These are phyloP conservation scores for Apophysomyces trapeziformis DNA, from an alignment of 371 early-diverging fungal species.

Conservation along the genomic window DNA sequence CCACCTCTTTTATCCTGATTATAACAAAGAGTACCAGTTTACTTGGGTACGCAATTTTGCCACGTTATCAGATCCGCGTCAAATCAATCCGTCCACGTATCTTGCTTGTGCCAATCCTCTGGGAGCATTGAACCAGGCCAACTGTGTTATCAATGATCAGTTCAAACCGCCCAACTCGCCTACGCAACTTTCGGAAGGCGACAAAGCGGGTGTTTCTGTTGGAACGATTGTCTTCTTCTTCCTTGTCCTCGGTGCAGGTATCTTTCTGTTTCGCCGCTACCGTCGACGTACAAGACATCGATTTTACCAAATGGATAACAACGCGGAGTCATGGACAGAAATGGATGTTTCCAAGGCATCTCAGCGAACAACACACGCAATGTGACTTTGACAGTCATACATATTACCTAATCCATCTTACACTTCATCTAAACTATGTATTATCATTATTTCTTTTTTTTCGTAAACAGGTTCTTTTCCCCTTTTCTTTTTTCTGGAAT, in stretches of 20 bases:
- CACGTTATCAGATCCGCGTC: neutral
- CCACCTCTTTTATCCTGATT: conserved; percentile 11
- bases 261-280: conserved; percentile 22
- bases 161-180: neutral
- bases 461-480: no score
- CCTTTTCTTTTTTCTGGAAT: no score
- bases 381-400: neutral
- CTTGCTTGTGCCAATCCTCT: neutral
- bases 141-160: conserved; percentile 3
- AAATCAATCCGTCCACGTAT: neutral
- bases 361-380: neutral
- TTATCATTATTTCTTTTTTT: no score
- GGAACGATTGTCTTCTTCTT: conserved; percentile 39
- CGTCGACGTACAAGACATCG: conserved; percentile 10
- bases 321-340: neutral
- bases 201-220: conserved; percentile 46
- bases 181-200: conserved; percentile 30
- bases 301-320: neutral
- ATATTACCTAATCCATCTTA: no score
- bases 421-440: no score
- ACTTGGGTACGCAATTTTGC: conserved; percentile 13
- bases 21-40: conserved; percentile 8
- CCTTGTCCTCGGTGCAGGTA: conserved; percentile 19
- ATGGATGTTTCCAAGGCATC: neutral
- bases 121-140: neutral